Evolutionary conservation across 495 filamentous ascomycete species (phyloP).

Genomic region (Lichenothelia convexa): DNA sequence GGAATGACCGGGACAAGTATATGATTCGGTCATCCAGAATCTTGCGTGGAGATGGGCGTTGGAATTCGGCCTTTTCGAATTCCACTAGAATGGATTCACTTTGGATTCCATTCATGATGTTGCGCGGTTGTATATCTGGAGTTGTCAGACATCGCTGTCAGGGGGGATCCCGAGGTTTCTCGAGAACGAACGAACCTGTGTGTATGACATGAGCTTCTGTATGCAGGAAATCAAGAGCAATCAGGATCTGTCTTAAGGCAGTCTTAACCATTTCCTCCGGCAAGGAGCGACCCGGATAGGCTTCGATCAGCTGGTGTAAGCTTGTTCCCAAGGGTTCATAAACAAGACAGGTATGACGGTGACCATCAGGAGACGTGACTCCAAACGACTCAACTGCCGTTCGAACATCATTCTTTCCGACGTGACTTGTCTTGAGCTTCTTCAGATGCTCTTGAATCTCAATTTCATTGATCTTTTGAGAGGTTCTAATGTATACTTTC

Average conservation of each 20-base stretch:
- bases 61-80: conserved; percentile 10
- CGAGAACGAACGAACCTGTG: background rate
- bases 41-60: conserved; percentile 18
- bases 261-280: background rate
- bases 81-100: conserved; percentile 4
- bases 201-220: background rate
- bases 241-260: background rate
- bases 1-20: conserved; percentile 14
- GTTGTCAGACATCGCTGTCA: conserved; percentile 6
- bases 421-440: background rate
- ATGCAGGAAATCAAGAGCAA: conserved; percentile 1
- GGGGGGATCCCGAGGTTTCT: background rate
- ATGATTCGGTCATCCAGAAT: conserved; percentile 12
- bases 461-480: background rate
- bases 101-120: conserved; percentile 16
- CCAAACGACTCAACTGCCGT: background rate
- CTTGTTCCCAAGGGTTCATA: conserved; percentile 1
- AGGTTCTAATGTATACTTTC: conserved; percentile 1
- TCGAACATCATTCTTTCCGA: background rate
- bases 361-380: background rate
- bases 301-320: conserved; percentile 2
- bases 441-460: background rate
- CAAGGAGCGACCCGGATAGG: conserved; percentile 2
- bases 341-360: conserved; percentile 2
- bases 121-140: conserved; percentile 15